Base-by-base conservation (phyloP, 495 filamentous ascomycete genomes). In the Sordaria brevicollis region DNA sequence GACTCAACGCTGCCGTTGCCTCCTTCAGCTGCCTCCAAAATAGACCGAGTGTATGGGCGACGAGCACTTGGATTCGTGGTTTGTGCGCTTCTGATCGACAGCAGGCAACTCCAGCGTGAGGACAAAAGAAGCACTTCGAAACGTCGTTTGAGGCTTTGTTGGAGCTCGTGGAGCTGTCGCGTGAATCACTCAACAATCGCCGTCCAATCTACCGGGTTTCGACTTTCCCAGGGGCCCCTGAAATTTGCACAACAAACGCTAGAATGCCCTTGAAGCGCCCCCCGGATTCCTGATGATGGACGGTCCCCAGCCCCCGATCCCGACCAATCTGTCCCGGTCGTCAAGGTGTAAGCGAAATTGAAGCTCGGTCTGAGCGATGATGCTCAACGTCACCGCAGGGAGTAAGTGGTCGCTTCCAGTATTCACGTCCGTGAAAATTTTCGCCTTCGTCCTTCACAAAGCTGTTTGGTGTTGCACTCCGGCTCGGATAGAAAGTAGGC, bases 401-500 rank as follows among this genome's bases (percentile, higher is more conserved):
- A 71, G 71, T 68, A 31, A 49, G 5, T 62, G 49, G 49, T 67
- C 49, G 70, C 66, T 74, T 72, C 72, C 68, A 76, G 71, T 69
- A 67, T 70, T 76, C 74, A 74, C 72, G 70, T 68, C 71, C 41
- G 74, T 71, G 68, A 74, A 81, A 79, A 80, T 69, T 79, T 79
- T 71, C 69, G 17, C 38, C 57, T 38, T 70, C 41, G 57, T 72
- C 69, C 69, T 31, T 29, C 11, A 62, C 49, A 13, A 1, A 62
- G 25, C 49, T 62, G 25, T 62, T 8, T 62, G 21, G 25, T 17
- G 25, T 62, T 62, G 49, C 49, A 62, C 13, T 62, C 25, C 49
- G 49, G 49, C 7, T 31, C 49, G 25, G 49, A 62, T 62, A 62
- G 49, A 62, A 62, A 62, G 49, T 31, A 17, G 6, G 25, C 49